Percentiles rank a stretch among this genome's conserved stretches.
Conservation (phyloP, 1,139 yeast species). For the Suhomyces chickasaworum region DNA sequence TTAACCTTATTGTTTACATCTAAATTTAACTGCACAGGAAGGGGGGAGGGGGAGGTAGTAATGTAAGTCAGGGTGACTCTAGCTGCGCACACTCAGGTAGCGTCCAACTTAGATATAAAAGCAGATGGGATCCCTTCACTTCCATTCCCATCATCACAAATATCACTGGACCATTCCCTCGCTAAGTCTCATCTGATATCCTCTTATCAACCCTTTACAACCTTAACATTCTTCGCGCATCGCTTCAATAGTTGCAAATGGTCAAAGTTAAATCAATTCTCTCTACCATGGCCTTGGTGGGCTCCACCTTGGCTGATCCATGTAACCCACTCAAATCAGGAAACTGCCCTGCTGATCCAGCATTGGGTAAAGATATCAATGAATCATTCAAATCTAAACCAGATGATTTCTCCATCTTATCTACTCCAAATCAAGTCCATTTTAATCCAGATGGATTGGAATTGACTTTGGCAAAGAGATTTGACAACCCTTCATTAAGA, state of each 20-base stretch:
- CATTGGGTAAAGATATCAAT: slow-evolving; percentile 55
- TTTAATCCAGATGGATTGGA: slow-evolving; percentile 51
- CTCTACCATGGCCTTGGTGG: slow-evolving; percentile 6
- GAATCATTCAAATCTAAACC: slow-evolving; percentile 49
- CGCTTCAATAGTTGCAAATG: not conserved
- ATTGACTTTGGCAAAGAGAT: slow-evolving; percentile 59
- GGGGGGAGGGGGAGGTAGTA: slow-evolving; percentile 1
- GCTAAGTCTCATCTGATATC: not conserved
- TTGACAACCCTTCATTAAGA: slow-evolving; percentile 73
- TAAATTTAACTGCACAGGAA: not conserved
- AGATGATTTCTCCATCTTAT: slow-evolving; percentile 36
- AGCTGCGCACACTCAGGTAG: not conserved
- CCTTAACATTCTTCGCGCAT: not conserved
- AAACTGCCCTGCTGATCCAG: slow-evolving; percentile 49
- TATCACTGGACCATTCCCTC: not conserved
- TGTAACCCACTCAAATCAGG: slow-evolving; percentile 40
- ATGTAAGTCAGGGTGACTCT: not conserved
- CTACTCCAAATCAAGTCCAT: slow-evolving; percentile 27
- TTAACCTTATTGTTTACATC: slow-evolving; percentile 7
- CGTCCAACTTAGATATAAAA: not conserved
- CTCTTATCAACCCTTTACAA: too few relatives aligned
- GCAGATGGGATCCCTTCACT: not conserved
- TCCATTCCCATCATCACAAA: not conserved
- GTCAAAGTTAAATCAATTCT: slow-evolving; percentile 1
- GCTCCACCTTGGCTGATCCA: slow-evolving; percentile 4